Base-by-base conservation (phyloP, 306 rosid species). In the Delonix regia region DNA sequence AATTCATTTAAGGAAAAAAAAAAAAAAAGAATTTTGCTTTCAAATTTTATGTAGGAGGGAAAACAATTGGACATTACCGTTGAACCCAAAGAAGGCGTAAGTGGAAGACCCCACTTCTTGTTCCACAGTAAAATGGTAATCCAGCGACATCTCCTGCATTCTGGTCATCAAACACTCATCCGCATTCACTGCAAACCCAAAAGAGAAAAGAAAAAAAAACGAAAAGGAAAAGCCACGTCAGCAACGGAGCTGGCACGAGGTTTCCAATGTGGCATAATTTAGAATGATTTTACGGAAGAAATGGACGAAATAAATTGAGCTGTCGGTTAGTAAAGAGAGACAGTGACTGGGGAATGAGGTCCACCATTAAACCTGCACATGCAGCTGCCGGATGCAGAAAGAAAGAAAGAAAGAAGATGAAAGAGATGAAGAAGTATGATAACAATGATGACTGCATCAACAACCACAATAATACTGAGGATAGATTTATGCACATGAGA, bases 71-170 rank as follows among this genome's bases (percentile, higher is more conserved):
- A 45, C 15, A 56, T 60, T 82, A 94, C 98, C 98, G 47, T 94
- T 94, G 85, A 92, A 94, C 6, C 98, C 98, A 73, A 94, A 94
- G 85, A 94, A 94, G 67, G 98, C 90, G 39, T 94, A 83, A 25
- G 92, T 94, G 83, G 98, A 85, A 69, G 98, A 94, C 48, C 98
- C 98, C 53, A 94, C 98, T 92, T 94, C 97, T 80, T 94, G 98
- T 83, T 94, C 98, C 18, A 94, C 96, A 0, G 96, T 92, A 57
- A 94, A 94, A 89, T 94, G 98, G 87, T 92, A 94, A 84, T 94
- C 96, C 83, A 94, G 62, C 12, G 98, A 94, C 98, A 94, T 94
- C 83, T 94, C 98, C 89, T 94, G 98, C 91, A 94, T 89, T 76
- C 98, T 90, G 21, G 98, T 94, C 98, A 94, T 92, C 86, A 94